Base-by-base conservation (phyloP, 108 stramenopile genomes). In the Ochromonas danica region DNA sequence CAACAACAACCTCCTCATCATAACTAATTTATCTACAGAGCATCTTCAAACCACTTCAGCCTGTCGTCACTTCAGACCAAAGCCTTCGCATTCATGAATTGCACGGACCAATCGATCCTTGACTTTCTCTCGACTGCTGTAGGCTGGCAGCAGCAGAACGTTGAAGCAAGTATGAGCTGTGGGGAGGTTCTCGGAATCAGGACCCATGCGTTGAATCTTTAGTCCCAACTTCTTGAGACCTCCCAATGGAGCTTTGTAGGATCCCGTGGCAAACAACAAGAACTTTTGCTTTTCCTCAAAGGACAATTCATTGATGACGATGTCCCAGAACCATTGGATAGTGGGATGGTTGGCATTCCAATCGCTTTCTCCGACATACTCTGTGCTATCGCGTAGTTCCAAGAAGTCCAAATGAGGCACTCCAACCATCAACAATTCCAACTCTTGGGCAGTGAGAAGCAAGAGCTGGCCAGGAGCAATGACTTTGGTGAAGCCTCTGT, bases 81-180 rank as follows among this genome's bases (percentile, higher is more conserved):
- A 89, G 1, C 88, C 88, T 40, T 84, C 42, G 41, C 71, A 83
- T 81, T 89, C 85, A 39, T 61, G 38, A 45, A 89, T 71, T n/a
- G 88, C 87, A 3, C 40, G 28, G 42, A 77, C 40, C 0, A 89
- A 42, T 1, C 61, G 67, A 43, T 79, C 82, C 30, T 61, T 39
- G 77, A 89, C 38, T 81, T 88, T 89, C 22, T 63, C 85, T 45
- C 57, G 36, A 31, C 33, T 79, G 31, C 42, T 38, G 72, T 88
- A 88, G 78, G 90, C 85, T 14, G 89, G 89, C 33, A 89, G 87
- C 77, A 89, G 33, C 10, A 92, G 83, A 61, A 91, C 91, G 79
- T 95, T 95, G 89, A 97, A 97, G 79, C 96, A 97, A 22, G 96
- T 97, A 79, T 93, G 93, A 10, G 93, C 80, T 25, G 95, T 94